Base-by-base conservation (phyloP, 176 grass and related monocot genomes). In the Oryza australiensis region DNA sequence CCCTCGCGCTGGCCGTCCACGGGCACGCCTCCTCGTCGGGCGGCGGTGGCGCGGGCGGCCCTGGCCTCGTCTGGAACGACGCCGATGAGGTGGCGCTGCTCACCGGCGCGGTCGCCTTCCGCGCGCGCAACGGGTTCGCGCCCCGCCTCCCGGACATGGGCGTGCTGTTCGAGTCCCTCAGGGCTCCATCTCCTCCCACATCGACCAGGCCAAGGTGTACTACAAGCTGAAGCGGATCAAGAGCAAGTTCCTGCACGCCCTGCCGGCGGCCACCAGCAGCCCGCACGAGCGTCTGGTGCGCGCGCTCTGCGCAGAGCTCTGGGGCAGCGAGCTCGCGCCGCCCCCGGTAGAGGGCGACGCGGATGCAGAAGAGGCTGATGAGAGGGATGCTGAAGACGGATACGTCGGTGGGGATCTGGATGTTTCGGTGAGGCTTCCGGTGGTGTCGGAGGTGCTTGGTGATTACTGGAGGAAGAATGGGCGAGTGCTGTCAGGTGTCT, bases 141-240 rank as follows among this genome's bases (percentile, higher is more conserved):
- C 94, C 88, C 53, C 87, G 87, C 27, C 78, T 74, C 9, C 80
- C 73, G 6, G 85, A 90, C 45, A 91, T 91, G 59, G 73, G 34
- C 13, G 78, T 79, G 4, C 83, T 97, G 27, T 93, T 79, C 46
- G 81, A 91, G 11, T 83, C 81, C 63, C 30, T 97, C 30, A 83
- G 34, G 86, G 57, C 38, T 74, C 64, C 45, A 71, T 97, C 53
- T 30, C 83, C 4, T 70, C 80, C 1, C 81, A 92, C 86, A 77
- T 94, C 23, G 72, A 89, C 80, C 83, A 83, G 63, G 81, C 87
- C 76, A 92, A 91, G 86, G 71, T 85, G 2, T 90, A 88, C 79
- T 97, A 97, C 89, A 97, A 97, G 86, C 92, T 94, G 57, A 94
- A 92, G 92, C 89, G 90, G 26, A 88, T 94, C 76, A 97, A 97